A percentile compares a stretch with the other conserved stretches of the same genome.
Evolutionary conservation across 148 eudicot species (phyloP).

Genomic region (Chenopodium quinoa): DNA sequence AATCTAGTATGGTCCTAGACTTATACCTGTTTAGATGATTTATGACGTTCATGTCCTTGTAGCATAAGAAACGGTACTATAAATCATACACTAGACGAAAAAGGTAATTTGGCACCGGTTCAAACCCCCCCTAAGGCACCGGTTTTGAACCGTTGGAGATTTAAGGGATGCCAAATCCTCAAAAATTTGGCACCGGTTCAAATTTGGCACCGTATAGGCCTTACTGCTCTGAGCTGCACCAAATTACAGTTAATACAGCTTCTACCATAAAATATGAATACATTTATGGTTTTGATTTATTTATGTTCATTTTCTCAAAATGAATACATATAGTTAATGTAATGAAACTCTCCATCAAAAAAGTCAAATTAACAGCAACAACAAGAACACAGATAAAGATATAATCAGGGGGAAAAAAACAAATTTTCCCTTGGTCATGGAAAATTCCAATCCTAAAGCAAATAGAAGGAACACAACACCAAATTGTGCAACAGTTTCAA

Average conservation of each 20-base stretch:
- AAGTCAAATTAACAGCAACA: not conserved
- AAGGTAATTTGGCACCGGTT: too few relatives aligned
- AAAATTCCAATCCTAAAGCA: conserved; percentile 96
- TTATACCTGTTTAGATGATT: too few relatives aligned
- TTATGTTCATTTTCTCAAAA: not conserved
- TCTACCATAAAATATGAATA: not conserved
- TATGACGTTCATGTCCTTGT: too few relatives aligned
- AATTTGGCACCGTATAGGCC: too few relatives aligned
- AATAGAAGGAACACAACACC: conserved; percentile 98
- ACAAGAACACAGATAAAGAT: not conserved
- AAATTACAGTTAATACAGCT: conserved; percentile 18
- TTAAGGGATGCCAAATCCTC: too few relatives aligned
- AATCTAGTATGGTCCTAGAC: too few relatives aligned
- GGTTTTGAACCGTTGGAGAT: too few relatives aligned
- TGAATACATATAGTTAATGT: not conserved
- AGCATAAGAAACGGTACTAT: too few relatives aligned
- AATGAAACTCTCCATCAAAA: not conserved
- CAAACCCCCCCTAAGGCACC: too few relatives aligned
- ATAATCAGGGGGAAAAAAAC: not conserved
- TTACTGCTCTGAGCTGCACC: not conserved
- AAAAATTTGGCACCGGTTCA: too few relatives aligned
- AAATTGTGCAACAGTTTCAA: conserved; percentile 98
- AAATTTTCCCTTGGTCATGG: conserved; percentile 73
- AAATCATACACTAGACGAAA: too few relatives aligned
- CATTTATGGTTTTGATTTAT: too few relatives aligned